Conservation (phyloP, 768 basidiomycete genomes). For the Leccinum olivaceopallidum region DNA sequence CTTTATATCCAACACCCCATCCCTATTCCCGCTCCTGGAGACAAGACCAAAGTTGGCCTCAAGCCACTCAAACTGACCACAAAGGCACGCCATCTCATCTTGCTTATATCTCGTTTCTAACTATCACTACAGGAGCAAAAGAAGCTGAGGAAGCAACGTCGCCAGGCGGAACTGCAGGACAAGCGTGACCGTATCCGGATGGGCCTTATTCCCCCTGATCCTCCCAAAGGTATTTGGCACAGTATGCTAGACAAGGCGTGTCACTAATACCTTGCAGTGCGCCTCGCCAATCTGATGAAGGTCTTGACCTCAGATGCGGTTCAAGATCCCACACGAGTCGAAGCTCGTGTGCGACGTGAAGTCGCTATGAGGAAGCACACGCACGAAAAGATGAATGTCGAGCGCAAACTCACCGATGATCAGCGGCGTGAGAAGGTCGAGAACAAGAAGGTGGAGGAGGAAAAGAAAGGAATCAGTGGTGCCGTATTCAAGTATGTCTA, state of each 20-base stretch:
- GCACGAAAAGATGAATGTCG: conserved; percentile 93
- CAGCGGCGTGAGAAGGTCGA: conserved; percentile 87
- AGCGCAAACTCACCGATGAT: conserved; percentile 90
- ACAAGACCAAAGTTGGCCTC: conserved; percentile 74
- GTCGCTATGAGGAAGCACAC: conserved; percentile 86
- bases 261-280: conserved; percentile 51
- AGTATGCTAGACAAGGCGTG: no score
- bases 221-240: conserved; percentile 76
- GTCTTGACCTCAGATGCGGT: conserved; percentile 96
- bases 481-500: conserved; percentile 86
- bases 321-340: conserved; percentile 96
- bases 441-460: conserved; percentile 82
- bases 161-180: conserved; percentile 89
- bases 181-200: conserved; percentile 93
- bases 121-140: conserved; percentile 71
- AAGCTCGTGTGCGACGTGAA: conserved; percentile 91
- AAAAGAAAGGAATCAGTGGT: conserved; percentile 79
- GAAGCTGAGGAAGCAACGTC: conserved; percentile 91
- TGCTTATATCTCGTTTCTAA: background rate
- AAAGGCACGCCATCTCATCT: conserved; percentile 48
- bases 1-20: conserved; percentile 97
- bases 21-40: conserved; percentile 87
- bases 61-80: conserved; percentile 92
- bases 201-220: conserved; percentile 93
- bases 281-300: conserved; percentile 94